Conservation (phyloP, 2,329 filamentous ascomycete species). For the Parastagonospora avenae region DNA sequence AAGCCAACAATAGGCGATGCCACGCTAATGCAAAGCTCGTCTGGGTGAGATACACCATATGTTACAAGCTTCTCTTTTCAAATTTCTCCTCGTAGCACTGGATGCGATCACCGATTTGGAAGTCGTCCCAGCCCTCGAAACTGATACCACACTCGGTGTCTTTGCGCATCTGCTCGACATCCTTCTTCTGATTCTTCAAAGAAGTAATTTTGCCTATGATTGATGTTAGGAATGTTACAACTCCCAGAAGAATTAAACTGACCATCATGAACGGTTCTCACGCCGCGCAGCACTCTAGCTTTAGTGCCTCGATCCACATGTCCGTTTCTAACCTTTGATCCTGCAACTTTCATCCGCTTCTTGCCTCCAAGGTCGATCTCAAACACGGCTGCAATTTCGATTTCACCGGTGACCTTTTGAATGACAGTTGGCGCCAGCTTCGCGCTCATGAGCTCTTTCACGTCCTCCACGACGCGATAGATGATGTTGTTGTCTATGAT, state of each 20-base stretch:
- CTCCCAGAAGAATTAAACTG: constrained; percentile 47
- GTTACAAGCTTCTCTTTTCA: constrained; percentile 67
- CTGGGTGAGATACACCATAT: neutral
- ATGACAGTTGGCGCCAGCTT: constrained; percentile 70
- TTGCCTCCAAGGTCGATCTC: constrained; percentile 78
- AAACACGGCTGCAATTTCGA: constrained; percentile 83
- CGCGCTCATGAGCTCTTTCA: constrained; percentile 70
- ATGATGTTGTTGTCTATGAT: constrained; percentile 89
- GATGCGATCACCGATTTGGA: constrained; percentile 80
- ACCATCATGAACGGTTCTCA: constrained; percentile 81
- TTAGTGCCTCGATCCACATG: constrained; percentile 65
- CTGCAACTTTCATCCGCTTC: constrained; percentile 76
- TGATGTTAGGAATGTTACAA: constrained; percentile 5
- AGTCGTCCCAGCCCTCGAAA: constrained; percentile 78
- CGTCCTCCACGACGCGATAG: constrained; percentile 77
- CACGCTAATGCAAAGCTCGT: too few species aligned
- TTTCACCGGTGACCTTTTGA: constrained; percentile 80
- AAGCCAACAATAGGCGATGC: too few species aligned
- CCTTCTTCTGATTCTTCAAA: constrained; percentile 91
- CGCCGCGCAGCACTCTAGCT: constrained; percentile 73
- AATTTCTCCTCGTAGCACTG: constrained; percentile 82
- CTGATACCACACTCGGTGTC: constrained; percentile 91
- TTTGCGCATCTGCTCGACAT: constrained; percentile 86
- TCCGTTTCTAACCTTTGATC: constrained; percentile 86
- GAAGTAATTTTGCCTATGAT: constrained; percentile 73